Percentiles rank a stretch among this genome's conserved stretches.
phyloP scores from a whole-genome alignment of 495 filamentous ascomycete genomes.

The Aspergillus cavernicola region DNA sequence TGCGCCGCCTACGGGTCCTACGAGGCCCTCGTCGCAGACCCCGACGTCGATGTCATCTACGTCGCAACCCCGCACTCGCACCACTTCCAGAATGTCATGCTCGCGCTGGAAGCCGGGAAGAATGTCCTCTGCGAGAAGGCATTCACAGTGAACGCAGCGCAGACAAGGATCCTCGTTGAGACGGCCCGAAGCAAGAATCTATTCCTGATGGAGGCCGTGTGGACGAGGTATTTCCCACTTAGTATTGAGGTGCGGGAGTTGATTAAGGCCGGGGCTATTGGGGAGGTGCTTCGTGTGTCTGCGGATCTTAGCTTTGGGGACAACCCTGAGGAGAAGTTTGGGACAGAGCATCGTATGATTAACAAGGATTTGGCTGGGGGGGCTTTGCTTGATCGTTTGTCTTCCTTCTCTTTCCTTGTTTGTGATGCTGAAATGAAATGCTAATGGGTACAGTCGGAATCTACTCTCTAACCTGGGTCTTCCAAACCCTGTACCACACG shows the following conservation, averaged over 20 bases:
- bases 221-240: slow-evolving; percentile 89
- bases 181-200: slow-evolving; percentile 75
- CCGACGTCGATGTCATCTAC: slow-evolving; percentile 83
- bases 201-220: slow-evolving; percentile 96
- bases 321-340: slow-evolving; percentile 51
- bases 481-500: slow-evolving; percentile 84
- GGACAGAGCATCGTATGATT: slow-evolving; percentile 70
- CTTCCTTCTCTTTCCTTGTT: neutral
- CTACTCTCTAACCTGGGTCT: slow-evolving; percentile 89
- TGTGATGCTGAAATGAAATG: neutral
- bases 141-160: slow-evolving; percentile 83
- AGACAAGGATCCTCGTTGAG: slow-evolving; percentile 70
- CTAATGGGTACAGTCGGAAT: slow-evolving; percentile 60
- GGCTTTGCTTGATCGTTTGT: slow-evolving; percentile 67
- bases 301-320: slow-evolving; percentile 62
- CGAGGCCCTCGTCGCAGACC: slow-evolving; percentile 69
- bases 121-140: slow-evolving; percentile 91
- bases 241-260: slow-evolving; percentile 70
- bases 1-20: slow-evolving; percentile 81
- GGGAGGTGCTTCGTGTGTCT: slow-evolving; percentile 70
- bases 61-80: slow-evolving; percentile 93
- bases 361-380: slow-evolving; percentile 85
- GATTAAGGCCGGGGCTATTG: slow-evolving; percentile 65
- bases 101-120: slow-evolving; percentile 79
- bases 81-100: slow-evolving; percentile 88